A percentile compares a stretch with the other conserved stretches of the same genome.
Conservation (phyloP, 164 flowering plant species). For the Malania oleifera region DNA sequence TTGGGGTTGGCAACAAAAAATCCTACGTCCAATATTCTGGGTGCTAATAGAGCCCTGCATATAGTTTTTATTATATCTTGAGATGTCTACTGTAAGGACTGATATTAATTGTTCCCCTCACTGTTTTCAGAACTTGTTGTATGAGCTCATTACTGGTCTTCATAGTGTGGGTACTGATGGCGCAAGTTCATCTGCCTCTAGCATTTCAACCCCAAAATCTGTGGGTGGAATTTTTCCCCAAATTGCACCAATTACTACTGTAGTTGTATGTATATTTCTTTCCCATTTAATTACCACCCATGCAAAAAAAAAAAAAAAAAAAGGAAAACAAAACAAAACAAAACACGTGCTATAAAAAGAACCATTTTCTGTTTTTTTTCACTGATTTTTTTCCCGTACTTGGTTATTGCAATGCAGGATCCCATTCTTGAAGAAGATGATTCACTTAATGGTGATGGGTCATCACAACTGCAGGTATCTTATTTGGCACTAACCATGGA, state of each 20-base stretch:
- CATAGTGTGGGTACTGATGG: slow-evolving; percentile 45
- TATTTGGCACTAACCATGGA: background rate
- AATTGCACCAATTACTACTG: slow-evolving; percentile 36
- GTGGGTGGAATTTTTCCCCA: slow-evolving; percentile 55
- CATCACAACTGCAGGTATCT: slow-evolving; percentile 46
- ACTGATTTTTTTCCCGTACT: background rate
- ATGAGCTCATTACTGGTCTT: slow-evolving; percentile 68
- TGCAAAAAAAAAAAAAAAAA: too few species aligned
- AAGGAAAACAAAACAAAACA: too few species aligned
- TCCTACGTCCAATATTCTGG: too few species aligned
- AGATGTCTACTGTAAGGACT: background rate
- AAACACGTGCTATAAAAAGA: background rate
- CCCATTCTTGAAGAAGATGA: slow-evolving; percentile 27
- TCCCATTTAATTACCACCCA: background rate
- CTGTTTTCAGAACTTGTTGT: slow-evolving; percentile 49
- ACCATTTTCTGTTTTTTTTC: background rate
- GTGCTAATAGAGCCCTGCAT: background rate
- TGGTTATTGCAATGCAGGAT: slow-evolving; percentile 28
- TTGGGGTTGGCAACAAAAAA: too few species aligned
- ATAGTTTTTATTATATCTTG: background rate
- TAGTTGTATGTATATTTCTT: slow-evolving; percentile 22
- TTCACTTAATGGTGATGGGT: slow-evolving; percentile 19
- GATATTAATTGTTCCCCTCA: background rate
- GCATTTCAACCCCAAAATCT: slow-evolving; percentile 36
- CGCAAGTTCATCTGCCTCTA: slow-evolving; percentile 76